A percentile compares a stretch with the other conserved stretches of the same genome.
Conservation (phyloP, 768 basidiomycete genomes). For the Trametes cingulata region DNA sequence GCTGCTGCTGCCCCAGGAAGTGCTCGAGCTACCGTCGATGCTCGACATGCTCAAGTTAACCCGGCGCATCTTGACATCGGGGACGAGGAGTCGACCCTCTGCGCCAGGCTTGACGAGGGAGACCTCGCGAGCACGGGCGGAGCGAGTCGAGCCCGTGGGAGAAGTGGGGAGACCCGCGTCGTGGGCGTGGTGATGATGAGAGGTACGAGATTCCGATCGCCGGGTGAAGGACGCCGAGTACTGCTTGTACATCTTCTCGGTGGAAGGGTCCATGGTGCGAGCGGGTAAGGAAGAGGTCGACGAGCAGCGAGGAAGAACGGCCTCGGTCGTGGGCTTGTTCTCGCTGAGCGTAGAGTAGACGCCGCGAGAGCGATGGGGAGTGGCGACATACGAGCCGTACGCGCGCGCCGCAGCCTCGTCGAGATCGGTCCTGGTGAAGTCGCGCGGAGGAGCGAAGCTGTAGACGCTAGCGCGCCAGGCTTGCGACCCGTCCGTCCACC, state of each 20-base stretch:
- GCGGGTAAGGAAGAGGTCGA: conserved; percentile 13
- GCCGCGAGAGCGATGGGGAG: conserved; percentile 49
- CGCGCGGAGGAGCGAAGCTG: conserved; percentile 46
- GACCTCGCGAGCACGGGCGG: conserved; percentile 39
- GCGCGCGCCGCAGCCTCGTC: conserved; percentile 34
- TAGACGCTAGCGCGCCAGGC: conserved; percentile 72
- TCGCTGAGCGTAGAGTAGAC: conserved; percentile 51
- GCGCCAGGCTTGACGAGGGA: conserved; percentile 58
- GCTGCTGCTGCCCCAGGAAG: conserved; percentile 17
- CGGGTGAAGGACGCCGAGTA: conserved; percentile 58
- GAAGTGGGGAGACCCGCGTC: conserved; percentile 28
- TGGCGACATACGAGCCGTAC: conserved; percentile 49
- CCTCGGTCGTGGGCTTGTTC: conserved; percentile 20
- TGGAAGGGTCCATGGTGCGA: conserved; percentile 14
- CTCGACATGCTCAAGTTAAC: conserved; percentile 24
- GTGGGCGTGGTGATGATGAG: conserved; percentile 32
- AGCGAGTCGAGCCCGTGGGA: conserved; percentile 38
- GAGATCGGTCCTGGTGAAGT: conserved; percentile 23
- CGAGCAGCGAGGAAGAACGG: conserved; percentile 11
- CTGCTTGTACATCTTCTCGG: conserved; percentile 51
- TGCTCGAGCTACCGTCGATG: conserved; percentile 15
- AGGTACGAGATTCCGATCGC: conserved; percentile 52
- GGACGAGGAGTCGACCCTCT: conserved; percentile 64
- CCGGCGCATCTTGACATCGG: conserved; percentile 42
- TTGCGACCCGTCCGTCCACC: conserved; percentile 68